Conservation (phyloP, 176 grass and related monocot species). For the Carex parvula region DNA sequence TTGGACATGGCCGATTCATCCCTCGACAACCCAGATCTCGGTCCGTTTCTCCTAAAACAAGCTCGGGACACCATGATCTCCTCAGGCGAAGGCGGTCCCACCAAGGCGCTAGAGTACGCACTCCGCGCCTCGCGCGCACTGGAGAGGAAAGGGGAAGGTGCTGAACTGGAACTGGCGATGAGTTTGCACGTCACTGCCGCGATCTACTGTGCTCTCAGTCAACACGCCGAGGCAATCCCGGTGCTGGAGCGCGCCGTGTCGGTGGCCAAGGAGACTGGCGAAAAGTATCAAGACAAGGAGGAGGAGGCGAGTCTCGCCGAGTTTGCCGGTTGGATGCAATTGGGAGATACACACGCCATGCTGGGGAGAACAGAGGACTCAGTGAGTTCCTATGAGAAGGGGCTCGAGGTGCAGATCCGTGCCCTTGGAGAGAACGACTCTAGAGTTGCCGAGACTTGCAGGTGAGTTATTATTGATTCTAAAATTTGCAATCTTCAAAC, state of each 20-base stretch:
- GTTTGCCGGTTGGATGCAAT: conserved; percentile 98
- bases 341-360: conserved; percentile 97
- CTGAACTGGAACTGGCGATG: conserved; percentile 93
- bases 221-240: conserved; percentile 74
- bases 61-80: conserved; percentile 85
- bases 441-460: conserved; percentile 90
- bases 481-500: neutral
- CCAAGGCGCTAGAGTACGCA: conserved; percentile 85
- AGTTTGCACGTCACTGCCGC: conserved; percentile 94
- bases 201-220: conserved; percentile 72
- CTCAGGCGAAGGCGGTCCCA: conserved; percentile 59
- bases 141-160: conserved; percentile 72
- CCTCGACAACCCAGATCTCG: conserved; percentile 99
- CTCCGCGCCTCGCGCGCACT: conserved; percentile 70
- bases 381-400: conserved; percentile 83
- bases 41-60: conserved; percentile 90
- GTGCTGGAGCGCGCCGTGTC: conserved; percentile 85
- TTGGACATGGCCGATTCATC: conserved; percentile 25
- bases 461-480: conserved; percentile 30
- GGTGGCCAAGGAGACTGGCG: neutral
- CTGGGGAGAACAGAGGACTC: conserved; percentile 88
- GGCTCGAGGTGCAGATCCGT: conserved; percentile 90
- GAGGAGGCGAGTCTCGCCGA: conserved; percentile 72
- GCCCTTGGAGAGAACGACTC: conserved; percentile 81
- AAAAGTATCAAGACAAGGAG: conserved; percentile 23